Evolutionary conservation across 1,139 yeast genomes (phyloP).

Genomic region (Nakaseomyces kungkrabaensis): DNA sequence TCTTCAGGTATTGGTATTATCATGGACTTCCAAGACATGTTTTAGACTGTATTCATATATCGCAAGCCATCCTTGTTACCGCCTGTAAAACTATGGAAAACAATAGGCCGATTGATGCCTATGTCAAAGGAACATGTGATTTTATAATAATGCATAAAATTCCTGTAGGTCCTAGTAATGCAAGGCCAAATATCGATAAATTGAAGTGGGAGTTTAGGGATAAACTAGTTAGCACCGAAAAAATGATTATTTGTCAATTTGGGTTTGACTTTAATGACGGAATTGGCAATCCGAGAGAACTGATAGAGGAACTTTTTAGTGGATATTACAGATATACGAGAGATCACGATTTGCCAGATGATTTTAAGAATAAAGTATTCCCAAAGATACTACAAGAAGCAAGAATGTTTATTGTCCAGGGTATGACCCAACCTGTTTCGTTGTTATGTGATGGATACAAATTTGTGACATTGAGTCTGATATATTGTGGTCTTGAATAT

Average conservation of each 20-base stretch:
- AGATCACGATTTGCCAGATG: constrained; percentile 23
- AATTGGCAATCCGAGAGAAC: constrained; percentile 27
- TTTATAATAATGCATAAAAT: constrained; percentile 20
- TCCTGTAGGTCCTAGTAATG: constrained; percentile 15
- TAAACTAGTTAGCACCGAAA: constrained; percentile 26
- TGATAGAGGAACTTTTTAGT: constrained; percentile 29
- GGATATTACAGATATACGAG: constrained; percentile 26
- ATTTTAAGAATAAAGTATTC: constrained; percentile 18
- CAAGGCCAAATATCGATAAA: constrained; percentile 25
- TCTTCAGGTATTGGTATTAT: constrained; percentile 28
- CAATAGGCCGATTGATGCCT: constrained; percentile 29
- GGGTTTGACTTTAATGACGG: constrained; percentile 29
- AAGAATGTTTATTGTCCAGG: constrained; percentile 28
- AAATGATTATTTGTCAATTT: constrained; percentile 23
- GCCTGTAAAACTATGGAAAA: constrained; percentile 31
- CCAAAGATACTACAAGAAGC: constrained; percentile 28
- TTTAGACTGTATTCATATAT: constrained; percentile 24
- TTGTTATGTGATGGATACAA: constrained; percentile 28
- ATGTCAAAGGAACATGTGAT: constrained; percentile 28
- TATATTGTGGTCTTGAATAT: constrained; percentile 27
- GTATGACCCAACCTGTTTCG: constrained; percentile 30
- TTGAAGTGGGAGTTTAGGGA: constrained; percentile 31
- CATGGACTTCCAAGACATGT: constrained; percentile 22
- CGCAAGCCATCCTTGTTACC: constrained; percentile 29
- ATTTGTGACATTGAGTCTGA: constrained; percentile 22